Evolutionary conservation across 495 filamentous ascomycete genomes (phyloP).

Genomic region (Aspergillus nanangensis): DNA sequence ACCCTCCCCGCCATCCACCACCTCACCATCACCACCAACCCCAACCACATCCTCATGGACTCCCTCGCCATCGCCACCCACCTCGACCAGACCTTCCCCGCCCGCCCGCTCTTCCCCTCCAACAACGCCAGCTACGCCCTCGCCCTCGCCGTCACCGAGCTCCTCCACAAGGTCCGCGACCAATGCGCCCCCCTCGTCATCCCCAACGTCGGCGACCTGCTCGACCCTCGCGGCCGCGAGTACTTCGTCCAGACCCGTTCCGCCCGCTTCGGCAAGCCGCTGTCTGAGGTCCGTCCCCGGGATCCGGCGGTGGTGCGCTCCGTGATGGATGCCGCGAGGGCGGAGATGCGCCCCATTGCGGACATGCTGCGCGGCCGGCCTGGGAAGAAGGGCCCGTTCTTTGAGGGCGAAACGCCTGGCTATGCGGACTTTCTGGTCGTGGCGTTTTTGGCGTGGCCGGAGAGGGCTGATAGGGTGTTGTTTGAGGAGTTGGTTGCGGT

Average conservation of each 20-base stretch:
- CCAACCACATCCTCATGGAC: slow-evolving; percentile 30
- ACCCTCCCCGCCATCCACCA: slow-evolving; percentile 38
- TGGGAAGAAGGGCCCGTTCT: slow-evolving; percentile 18
- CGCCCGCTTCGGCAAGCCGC: slow-evolving; percentile 24
- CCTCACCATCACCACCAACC: slow-evolving; percentile 21
- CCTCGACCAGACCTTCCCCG: slow-evolving; percentile 31
- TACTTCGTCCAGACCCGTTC: slow-evolving; percentile 29
- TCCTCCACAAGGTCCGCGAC: slow-evolving; percentile 3
- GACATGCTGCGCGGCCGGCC: slow-evolving; percentile 14
- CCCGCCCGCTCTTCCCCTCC: slow-evolving; percentile 20
- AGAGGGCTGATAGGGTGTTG: slow-evolving; percentile 9
- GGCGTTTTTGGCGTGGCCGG: slow-evolving; percentile 12
- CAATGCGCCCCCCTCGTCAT: slow-evolving; percentile 1
- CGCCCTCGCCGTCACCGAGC: slow-evolving; percentile 11
- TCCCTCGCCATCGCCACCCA: slow-evolving; percentile 34
- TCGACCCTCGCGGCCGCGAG: slow-evolving; percentile 27
- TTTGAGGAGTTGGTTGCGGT: slow-evolving; percentile 8
- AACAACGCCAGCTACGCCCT: slow-evolving; percentile 18
- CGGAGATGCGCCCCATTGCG: slow-evolving; percentile 9
- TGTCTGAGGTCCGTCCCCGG: slow-evolving; percentile 22
- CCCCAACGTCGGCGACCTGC: slow-evolving; percentile 12
- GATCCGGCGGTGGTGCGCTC: slow-evolving; percentile 4
- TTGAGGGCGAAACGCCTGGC: slow-evolving; percentile 14
- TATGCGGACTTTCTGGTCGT: slow-evolving; percentile 19
- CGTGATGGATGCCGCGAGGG: slow-evolving; percentile 5